Conservation (phyloP, 495 filamentous ascomycete genomes). For the Hyaloscypha variabilis region DNA sequence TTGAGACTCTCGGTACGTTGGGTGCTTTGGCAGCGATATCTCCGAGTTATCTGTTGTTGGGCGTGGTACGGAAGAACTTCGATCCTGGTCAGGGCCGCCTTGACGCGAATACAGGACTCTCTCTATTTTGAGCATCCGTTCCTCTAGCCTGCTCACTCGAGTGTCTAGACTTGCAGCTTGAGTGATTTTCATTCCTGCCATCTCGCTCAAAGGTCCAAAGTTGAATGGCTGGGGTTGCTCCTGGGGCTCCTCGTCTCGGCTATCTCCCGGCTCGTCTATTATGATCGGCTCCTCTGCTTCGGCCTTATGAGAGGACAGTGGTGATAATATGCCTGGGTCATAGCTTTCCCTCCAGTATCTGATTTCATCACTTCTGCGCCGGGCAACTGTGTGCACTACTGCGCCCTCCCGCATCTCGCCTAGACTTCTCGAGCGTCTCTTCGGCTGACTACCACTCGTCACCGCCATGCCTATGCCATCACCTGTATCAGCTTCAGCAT, state of each 20-base stretch:
- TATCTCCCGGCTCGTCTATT: conserved; percentile 30
- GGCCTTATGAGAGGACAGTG: conserved; percentile 46
- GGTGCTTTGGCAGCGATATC: conserved; percentile 34
- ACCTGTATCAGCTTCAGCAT: conserved; percentile 23
- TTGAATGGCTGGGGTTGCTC: conserved; percentile 55
- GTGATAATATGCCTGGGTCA: conserved; percentile 46
- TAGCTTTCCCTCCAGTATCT: conserved; percentile 60
- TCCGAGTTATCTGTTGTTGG: conserved; percentile 29
- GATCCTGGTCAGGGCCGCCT: conserved; percentile 20
- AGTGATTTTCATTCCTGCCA: conserved; percentile 57
- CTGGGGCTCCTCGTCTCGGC: conserved; percentile 28
- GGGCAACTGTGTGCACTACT: conserved; percentile 29
- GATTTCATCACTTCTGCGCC: conserved; percentile 59
- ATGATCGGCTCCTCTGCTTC: conserved; percentile 42
- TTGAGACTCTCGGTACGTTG: conserved; percentile 14
- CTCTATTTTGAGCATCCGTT: conserved; percentile 49
- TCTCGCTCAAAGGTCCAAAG: conserved; percentile 46
- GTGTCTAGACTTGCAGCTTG: conserved; percentile 53
- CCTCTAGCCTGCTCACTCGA: conserved; percentile 47
- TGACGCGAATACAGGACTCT: conserved; percentile 43
- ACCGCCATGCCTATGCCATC: conserved; percentile 52
- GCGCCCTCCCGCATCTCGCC: conserved; percentile 49
- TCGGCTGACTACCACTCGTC: conserved; percentile 45
- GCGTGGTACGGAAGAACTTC: conserved; percentile 13
- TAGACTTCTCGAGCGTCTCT: conserved; percentile 55